Evolutionary conservation across 805 yeast genomes (phyloP), one percentile per base, ranked within the genome.

Genomic region (Yarrowia hollandica): DNA sequence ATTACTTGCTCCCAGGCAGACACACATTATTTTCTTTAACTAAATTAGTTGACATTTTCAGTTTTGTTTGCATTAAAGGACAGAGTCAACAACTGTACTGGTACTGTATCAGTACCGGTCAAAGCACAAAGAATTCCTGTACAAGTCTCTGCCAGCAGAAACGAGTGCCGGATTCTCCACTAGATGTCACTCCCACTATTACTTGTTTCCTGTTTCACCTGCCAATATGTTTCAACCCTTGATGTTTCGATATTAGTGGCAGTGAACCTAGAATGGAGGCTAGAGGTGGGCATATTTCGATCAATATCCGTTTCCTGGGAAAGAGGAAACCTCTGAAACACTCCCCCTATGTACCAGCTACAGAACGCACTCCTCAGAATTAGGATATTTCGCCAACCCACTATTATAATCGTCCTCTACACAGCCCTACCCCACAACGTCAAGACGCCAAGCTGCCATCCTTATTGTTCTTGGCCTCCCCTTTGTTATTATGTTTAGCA

Each of bases 221-320:
- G 48, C 48, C 33, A 41, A 41, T 25, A 18, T 25, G 48, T 41
- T 41, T 41, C 48, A 41, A 25, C 46, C 25, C 23, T 35, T n/a
- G n/a, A 35, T 14, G 23, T 19, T 8, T 35, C 9, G 39, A 19
- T 12, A 12, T 15, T 15, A 21, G 19, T 15, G 28, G 44, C n/a
- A n/a, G 28, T 21, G 26, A 23, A 39, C 44, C 23, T 23, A 15
- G 44, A 10, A 12, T n/a, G 30, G 7, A 26, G 9, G 30, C 11
- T 26, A 10, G 30, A 12, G 7, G 30, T 10, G n/a, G 30, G 30
- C 11, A 12, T 26, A 26, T 5, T 12, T 26, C 7, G 2, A 26
- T 5, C 12, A 26, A 3, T 10, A 8, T 11, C 6, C 22, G 5
- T 12, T 6, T n/a, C n/a, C n/a, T n/a, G n/a, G n/a, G n/a, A n/a